Evolutionary conservation across 495 filamentous ascomycete species (phyloP).

Genomic region (Xylaria bambusicola): DNA sequence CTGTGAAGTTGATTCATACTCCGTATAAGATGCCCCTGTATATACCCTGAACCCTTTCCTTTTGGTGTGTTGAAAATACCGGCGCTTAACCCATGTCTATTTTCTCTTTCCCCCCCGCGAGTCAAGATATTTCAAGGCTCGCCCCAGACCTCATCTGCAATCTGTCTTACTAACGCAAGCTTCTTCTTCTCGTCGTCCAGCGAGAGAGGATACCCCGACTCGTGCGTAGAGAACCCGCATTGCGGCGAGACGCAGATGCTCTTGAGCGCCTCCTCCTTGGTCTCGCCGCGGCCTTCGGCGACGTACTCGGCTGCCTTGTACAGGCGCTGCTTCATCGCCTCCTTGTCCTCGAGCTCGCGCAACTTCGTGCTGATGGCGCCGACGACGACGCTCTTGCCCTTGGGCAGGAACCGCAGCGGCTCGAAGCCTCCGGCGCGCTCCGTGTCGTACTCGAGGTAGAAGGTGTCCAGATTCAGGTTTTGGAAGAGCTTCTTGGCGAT

Average conservation of each 20-base stretch:
- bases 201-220: slow-evolving; percentile 65
- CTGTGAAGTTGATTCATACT: slow-evolving; percentile 18
- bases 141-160: slow-evolving; percentile 71
- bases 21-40: slow-evolving; percentile 11
- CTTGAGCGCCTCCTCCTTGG: slow-evolving; percentile 64
- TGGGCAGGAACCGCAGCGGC: slow-evolving; percentile 70
- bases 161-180: slow-evolving; percentile 64
- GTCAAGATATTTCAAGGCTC: slow-evolving; percentile 48
- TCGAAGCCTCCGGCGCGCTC: slow-evolving; percentile 75
- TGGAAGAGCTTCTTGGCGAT: slow-evolving; percentile 81
- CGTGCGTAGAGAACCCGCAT: slow-evolving; percentile 78
- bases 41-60: slow-evolving; percentile 1
- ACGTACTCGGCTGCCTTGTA: slow-evolving; percentile 69
- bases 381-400: slow-evolving; percentile 73
- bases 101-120: neutral
- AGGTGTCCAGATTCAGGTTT: slow-evolving; percentile 72
- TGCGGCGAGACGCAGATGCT: slow-evolving; percentile 73
- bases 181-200: slow-evolving; percentile 71
- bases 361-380: slow-evolving; percentile 76
- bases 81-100: neutral
- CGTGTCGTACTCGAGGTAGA: slow-evolving; percentile 85
- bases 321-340: slow-evolving; percentile 69
- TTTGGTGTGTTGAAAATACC: slow-evolving; percentile 11
- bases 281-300: slow-evolving; percentile 66
- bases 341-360: slow-evolving; percentile 70